Base-by-base conservation (phyloP, 495 filamentous ascomycete species). In the Chaetomium tenue region DNA sequence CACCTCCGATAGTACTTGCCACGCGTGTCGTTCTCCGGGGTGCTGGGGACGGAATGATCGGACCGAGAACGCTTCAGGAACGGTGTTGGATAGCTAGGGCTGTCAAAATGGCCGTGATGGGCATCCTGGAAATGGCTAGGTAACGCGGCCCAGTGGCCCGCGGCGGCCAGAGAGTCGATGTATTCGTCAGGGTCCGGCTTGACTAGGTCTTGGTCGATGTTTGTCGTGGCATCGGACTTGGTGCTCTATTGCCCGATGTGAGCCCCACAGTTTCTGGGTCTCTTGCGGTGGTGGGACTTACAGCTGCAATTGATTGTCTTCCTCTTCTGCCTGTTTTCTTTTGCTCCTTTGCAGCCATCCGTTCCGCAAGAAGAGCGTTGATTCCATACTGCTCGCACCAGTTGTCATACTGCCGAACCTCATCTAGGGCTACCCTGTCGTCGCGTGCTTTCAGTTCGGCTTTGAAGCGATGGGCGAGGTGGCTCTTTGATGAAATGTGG, bases 401-500 rank as follows among this genome's bases (percentile, higher is more conserved):
- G 3, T 69, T 65, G 16, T 92, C 83, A 68, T 89, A 96, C 20
- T 77, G 70, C 20, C 83, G 76, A 13, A 91, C 78, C 15, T 81
- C 72, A 2, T 78, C 67, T 6, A 76, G 72, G 6, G 85, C 83
- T 0, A 72, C 69, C 6, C 65, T 63, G 44, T 95, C 88, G 26
- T 82, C 77, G 30, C 82, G 76, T 54, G 86, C 81, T 63, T 81
- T 82, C 59, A 96, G 82, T 64, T 88, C 82, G 42, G 90, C 77
- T 66, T 89, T 90, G 81, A 89, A 90, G 55, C 88, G 83, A 66
- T 89, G 80, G 18, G 89, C 83, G 13, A 96, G 76, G 72, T 97
- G 92, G 40, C 86, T 87, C 70, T 96, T 96, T 57, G 91, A 96
- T 26, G 86, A 82, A 20, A 95, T 82, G 69, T 97, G 92, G 39